Conservation (phyloP, 1,139 yeast species). For the Kurtzmaniella natalensis region DNA sequence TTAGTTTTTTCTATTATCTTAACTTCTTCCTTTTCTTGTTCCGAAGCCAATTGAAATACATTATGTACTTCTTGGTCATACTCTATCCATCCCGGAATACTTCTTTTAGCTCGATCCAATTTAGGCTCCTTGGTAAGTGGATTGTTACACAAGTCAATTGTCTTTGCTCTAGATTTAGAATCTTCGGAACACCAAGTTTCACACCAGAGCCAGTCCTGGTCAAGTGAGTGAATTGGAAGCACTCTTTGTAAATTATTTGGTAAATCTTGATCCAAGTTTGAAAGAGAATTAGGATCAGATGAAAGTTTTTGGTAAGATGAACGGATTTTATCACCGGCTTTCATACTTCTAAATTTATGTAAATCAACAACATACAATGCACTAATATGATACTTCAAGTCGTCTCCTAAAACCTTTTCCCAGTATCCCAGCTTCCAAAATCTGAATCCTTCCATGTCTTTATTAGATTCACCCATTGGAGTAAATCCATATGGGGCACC, state of each 20-base stretch:
- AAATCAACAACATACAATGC: constrained; percentile 83
- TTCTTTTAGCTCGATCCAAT: constrained; percentile 66
- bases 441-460: constrained; percentile 78
- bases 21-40: constrained; percentile 10
- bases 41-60: constrained; percentile 14
- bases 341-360: constrained; percentile 53
- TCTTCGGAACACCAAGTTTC: constrained; percentile 89
- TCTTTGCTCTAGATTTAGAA: constrained; percentile 56
- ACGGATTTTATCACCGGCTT: constrained; percentile 77
- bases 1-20: constrained; percentile 8
- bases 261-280: constrained; percentile 86
- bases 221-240: constrained; percentile 66
- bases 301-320: constrained; percentile 84
- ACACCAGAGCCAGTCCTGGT: constrained; percentile 89
- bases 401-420: constrained; percentile 58
- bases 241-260: constrained; percentile 76
- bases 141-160: constrained; percentile 80
- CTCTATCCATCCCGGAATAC: constrained; percentile 70
- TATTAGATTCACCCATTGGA: constrained; percentile 82
- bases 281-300: constrained; percentile 70
- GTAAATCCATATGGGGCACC: constrained; percentile 84
- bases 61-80: constrained; percentile 52
- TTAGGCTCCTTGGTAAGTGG: constrained; percentile 79
- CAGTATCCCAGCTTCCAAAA: constrained; percentile 97
- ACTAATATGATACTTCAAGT: constrained; percentile 72